These are phyloP conservation scores for Trichoderma sp. DNA, from an alignment of 2,329 filamentous ascomycete genomes.

Conservation along the genomic window DNA sequence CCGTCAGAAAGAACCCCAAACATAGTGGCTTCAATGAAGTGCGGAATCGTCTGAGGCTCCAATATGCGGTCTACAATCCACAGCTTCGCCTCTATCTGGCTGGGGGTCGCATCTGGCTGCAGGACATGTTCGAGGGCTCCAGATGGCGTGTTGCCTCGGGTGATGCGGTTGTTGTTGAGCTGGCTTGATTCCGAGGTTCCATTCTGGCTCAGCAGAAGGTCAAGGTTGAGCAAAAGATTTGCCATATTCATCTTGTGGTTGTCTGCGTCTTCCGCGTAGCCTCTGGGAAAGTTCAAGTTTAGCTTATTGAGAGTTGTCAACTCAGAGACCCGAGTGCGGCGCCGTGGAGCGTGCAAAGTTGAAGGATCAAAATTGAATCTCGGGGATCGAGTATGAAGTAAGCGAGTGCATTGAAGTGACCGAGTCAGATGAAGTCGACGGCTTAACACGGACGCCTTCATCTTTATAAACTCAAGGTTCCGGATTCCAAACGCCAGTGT, in stretches of 20 bases:
- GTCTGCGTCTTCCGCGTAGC: neutral
- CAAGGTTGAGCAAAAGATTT: slow-evolving; percentile 5
- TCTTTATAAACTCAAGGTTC: neutral
- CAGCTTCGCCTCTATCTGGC: neutral
- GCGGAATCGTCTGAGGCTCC: slow-evolving; percentile 26
- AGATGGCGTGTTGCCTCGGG: slow-evolving; percentile 16
- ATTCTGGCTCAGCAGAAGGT: slow-evolving; percentile 13
- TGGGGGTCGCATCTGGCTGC: neutral
- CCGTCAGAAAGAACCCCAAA: slow-evolving; percentile 20
- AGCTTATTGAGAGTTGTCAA: neutral
- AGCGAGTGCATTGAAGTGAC: neutral
- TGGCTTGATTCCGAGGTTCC: neutral
- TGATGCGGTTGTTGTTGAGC: slow-evolving; percentile 11
- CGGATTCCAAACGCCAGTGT: neutral
- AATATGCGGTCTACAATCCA: slow-evolving; percentile 28
- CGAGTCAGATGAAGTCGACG: neutral
- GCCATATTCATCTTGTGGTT: slow-evolving; percentile 1
- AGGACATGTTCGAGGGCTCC: neutral
- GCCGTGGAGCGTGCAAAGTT: neutral
- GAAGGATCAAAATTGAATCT: neutral
- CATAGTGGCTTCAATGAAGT: slow-evolving; percentile 25
- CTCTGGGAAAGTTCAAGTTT: neutral
- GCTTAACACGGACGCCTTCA: neutral
- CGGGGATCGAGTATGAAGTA: neutral
- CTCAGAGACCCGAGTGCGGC: neutral